phyloP scores from a whole-genome alignment of 2,329 filamentous ascomycete species.

The Monascus ruber region DNA sequence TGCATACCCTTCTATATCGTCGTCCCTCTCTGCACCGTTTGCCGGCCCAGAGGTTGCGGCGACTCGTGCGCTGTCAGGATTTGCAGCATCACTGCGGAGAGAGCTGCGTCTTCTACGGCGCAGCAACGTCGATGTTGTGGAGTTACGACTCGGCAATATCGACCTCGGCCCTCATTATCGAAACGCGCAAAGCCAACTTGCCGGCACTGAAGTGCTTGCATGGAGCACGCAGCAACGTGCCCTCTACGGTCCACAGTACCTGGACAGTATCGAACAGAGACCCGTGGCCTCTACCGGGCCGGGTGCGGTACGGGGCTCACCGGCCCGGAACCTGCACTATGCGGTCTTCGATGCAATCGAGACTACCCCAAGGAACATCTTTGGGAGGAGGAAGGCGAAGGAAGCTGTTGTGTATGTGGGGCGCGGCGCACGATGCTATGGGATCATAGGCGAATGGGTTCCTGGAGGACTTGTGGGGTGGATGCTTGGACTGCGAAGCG shows the following conservation, averaged over 20 bases:
- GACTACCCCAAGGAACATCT: constrained; percentile 26
- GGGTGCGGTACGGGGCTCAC: constrained; percentile 48
- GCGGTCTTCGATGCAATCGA: constrained; percentile 84
- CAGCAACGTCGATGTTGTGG: constrained; percentile 59
- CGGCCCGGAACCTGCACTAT: constrained; percentile 68
- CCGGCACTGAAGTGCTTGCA: constrained; percentile 44
- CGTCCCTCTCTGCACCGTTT: constrained; percentile 32
- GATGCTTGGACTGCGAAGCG: constrained; percentile 71
- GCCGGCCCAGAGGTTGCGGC: constrained; percentile 70
- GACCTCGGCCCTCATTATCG: constrained; percentile 58
- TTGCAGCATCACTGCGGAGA: constrained; percentile 65
- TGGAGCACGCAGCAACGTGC: constrained; percentile 49
- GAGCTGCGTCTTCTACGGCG: constrained; percentile 61
- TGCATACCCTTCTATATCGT: constrained; percentile 35
- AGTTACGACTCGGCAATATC: constrained; percentile 84
- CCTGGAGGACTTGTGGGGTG: constrained; percentile 70
- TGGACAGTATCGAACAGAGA: constrained; percentile 33
- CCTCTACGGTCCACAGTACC: constrained; percentile 32
- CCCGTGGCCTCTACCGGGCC: constrained; percentile 28
- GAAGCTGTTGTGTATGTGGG: constrained; percentile 63
- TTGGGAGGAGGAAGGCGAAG: constrained; percentile 26
- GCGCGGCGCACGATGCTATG: constrained; percentile 72
- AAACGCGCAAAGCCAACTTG: constrained; percentile 29
- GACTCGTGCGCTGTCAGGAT: constrained; percentile 76
- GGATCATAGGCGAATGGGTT: constrained; percentile 69